These are phyloP conservation scores for Linnemannia zychae DNA, from an alignment of 192 early-diverging fungal species.

Conservation along the genomic window DNA sequence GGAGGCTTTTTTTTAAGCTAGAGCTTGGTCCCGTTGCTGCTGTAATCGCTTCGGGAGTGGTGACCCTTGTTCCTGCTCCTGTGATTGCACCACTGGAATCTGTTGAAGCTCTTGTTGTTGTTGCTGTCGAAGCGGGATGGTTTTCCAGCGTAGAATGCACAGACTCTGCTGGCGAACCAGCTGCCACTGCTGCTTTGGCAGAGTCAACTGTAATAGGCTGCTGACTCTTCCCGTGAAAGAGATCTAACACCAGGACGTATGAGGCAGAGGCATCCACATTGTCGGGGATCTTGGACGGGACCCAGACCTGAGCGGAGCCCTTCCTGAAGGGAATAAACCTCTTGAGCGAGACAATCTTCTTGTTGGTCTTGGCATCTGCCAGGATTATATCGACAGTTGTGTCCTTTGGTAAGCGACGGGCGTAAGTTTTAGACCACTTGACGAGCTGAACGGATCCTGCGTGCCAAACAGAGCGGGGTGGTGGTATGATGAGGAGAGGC, in stretches of 20 bases:
- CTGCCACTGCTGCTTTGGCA: not conserved
- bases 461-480: slow-evolving; percentile 39
- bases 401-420: slow-evolving; percentile 24
- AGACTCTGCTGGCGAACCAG: not conserved
- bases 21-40: not conserved
- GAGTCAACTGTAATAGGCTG: slow-evolving; percentile 14
- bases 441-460: slow-evolving; percentile 35
- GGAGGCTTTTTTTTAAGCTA: slow-evolving; percentile 7
- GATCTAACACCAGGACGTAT: slow-evolving; percentile 23
- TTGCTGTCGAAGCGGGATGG: not conserved
- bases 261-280: slow-evolving; percentile 16
- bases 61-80: not conserved
- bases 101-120: not conserved
- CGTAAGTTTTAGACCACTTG: slow-evolving; percentile 46
- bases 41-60: not conserved
- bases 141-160: not conserved
- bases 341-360: slow-evolving; percentile 33
- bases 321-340: slow-evolving; percentile 32
- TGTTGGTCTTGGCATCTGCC: slow-evolving; percentile 26
- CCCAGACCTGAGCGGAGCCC: slow-evolving; percentile 34
- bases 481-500: slow-evolving; percentile 36
- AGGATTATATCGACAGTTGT: slow-evolving; percentile 50
- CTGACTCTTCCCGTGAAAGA: slow-evolving; percentile 24
- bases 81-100: not conserved
- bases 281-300: slow-evolving; percentile 17